Evolutionary conservation across 352 stramenopile species (phyloP).

Genomic region (Phytopythium boreale): DNA sequence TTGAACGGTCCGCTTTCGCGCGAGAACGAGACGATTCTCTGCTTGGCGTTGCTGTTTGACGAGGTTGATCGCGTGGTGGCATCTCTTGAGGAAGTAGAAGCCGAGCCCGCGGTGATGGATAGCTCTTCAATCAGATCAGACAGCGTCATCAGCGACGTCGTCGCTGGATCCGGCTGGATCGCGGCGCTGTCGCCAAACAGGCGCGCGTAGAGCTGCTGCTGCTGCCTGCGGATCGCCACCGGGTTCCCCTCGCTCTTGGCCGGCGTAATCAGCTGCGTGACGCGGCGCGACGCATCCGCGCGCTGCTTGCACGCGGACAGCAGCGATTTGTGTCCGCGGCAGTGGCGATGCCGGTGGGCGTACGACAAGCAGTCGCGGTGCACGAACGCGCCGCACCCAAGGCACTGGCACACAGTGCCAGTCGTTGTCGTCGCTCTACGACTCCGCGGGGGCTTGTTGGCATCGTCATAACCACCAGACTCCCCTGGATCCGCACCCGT

Average conservation of each 20-base stretch:
- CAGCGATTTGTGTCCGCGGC: constrained; percentile 29
- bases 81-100: constrained; percentile 4
- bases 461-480: neutral
- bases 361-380: constrained; percentile 56
- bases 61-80: neutral
- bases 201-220: constrained; percentile 4
- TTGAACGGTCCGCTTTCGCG: neutral
- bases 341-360: constrained; percentile 44
- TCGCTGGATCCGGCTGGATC: neutral
- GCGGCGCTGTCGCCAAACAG: constrained; percentile 2
- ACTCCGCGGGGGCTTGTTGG: neutral
- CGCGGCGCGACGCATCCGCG: neutral
- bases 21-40: neutral
- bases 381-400: constrained; percentile 45
- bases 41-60: neutral
- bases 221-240: constrained; percentile 3
- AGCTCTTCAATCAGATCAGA: constrained; percentile 37
- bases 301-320: constrained; percentile 31
- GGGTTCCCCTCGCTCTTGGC: constrained; percentile 11
- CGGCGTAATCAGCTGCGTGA: constrained; percentile 4
- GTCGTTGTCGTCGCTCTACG: neutral
- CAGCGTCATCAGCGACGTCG: constrained; percentile 20
- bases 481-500: neutral
- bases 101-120: constrained; percentile 13
- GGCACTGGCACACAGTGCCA: constrained; percentile 43